These are phyloP conservation scores for Pseudocercospora ulei DNA, from an alignment of 2,329 filamentous ascomycete species.

Conservation along the genomic window DNA sequence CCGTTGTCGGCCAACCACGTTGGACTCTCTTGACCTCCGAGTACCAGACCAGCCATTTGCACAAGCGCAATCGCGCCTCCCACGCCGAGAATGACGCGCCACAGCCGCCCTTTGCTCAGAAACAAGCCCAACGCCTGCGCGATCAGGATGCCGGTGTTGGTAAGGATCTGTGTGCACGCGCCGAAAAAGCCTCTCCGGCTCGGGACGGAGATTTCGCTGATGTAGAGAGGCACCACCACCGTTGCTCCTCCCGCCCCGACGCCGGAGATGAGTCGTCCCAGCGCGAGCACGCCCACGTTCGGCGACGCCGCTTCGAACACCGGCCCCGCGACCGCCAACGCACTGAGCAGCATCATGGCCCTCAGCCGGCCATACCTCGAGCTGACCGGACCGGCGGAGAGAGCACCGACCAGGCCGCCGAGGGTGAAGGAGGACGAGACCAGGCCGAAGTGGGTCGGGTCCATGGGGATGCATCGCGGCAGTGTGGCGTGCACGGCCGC, in stretches of 20 bases:
- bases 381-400: slow-evolving; percentile 68
- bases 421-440: slow-evolving; percentile 86
- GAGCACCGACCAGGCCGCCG: slow-evolving; percentile 74
- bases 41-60: slow-evolving; percentile 60
- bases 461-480: slow-evolving; percentile 82
- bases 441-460: slow-evolving; percentile 66
- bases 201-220: slow-evolving; percentile 78
- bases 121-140: slow-evolving; percentile 83
- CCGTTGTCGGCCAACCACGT: slow-evolving; percentile 68
- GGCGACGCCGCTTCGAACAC: slow-evolving; percentile 62
- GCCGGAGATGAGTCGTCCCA: slow-evolving; percentile 71
- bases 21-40: slow-evolving; percentile 73
- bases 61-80: slow-evolving; percentile 58
- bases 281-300: slow-evolving; percentile 55
- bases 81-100: slow-evolving; percentile 71
- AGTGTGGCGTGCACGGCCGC: slow-evolving; percentile 32
- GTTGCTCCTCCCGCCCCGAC: slow-evolving; percentile 79
- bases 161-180: slow-evolving; percentile 79
- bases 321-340: slow-evolving; percentile 68
- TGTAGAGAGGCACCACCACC: slow-evolving; percentile 88
- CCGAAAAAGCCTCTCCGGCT: slow-evolving; percentile 56
- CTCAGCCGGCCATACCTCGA: slow-evolving; percentile 64
- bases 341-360: slow-evolving; percentile 65
- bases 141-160: slow-evolving; percentile 73
- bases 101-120: slow-evolving; percentile 65